Conservation (phyloP, 2,329 filamentous ascomycete species). For the Calonectria hongkongensis region DNA sequence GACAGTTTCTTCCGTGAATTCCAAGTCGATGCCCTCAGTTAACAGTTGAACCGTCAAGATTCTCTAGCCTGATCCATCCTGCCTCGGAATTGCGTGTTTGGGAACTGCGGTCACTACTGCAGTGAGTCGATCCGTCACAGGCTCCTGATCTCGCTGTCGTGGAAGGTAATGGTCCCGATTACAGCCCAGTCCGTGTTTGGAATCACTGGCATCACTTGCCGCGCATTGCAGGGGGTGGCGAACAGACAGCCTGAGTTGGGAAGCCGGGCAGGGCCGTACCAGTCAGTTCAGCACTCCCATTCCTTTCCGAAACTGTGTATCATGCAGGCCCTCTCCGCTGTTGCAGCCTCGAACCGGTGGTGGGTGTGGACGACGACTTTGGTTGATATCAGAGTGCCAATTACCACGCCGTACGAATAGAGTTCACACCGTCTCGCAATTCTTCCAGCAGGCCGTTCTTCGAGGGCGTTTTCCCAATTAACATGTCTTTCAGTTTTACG, state of each 20-base stretch:
- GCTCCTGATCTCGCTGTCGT: slow-evolving; percentile 21
- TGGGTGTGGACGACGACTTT: slow-evolving; percentile 15
- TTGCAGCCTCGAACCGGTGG: slow-evolving; percentile 43
- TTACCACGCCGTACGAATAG: slow-evolving; percentile 26
- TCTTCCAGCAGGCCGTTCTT: slow-evolving; percentile 24
- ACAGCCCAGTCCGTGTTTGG: slow-evolving; percentile 38
- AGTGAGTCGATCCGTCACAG: slow-evolving; percentile 11
- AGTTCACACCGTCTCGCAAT: slow-evolving; percentile 41
- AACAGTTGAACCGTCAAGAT: not conserved
- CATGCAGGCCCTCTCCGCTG: slow-evolving; percentile 36
- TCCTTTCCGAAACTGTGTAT: slow-evolving; percentile 44
- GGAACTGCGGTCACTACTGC: not conserved
- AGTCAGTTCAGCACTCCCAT: slow-evolving; percentile 42
- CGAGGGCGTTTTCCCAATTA: slow-evolving; percentile 36
- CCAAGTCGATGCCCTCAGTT: not conserved
- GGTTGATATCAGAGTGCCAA: slow-evolving; percentile 12
- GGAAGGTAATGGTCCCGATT: slow-evolving; percentile 25
- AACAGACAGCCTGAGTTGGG: not conserved
- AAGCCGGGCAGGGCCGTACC: slow-evolving; percentile 32
- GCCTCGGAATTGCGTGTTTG: not conserved
- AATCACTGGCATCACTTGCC: slow-evolving; percentile 45
- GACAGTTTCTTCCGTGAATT: slow-evolving; percentile 5
- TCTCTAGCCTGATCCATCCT: not conserved
- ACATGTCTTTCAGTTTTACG: slow-evolving; percentile 13
- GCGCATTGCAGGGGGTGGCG: slow-evolving; percentile 36